Percentiles rank a stretch among this genome's conserved stretches.
Evolutionary conservation across 2,329 filamentous ascomycete genomes (phyloP).

Genomic region (Monosporascus sp.): DNA sequence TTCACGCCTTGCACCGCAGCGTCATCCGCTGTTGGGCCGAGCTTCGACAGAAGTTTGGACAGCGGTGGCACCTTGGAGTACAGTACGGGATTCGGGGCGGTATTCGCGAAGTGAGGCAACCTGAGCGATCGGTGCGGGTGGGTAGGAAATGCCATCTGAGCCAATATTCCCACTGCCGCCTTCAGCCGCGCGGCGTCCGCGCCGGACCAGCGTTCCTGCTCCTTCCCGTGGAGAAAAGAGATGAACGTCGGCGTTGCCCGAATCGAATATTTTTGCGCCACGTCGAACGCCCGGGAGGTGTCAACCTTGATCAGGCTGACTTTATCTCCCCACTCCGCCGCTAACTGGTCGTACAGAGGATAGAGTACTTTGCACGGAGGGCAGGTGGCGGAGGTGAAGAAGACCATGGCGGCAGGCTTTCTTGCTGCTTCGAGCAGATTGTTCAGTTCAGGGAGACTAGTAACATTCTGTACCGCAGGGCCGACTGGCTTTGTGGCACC

Average conservation of each 20-base stretch:
- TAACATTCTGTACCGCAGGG: slow-evolving; percentile 54
- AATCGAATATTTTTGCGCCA: slow-evolving; percentile 62
- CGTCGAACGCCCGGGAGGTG: slow-evolving; percentile 59
- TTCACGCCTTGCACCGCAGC: slow-evolving; percentile 60
- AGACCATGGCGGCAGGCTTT: slow-evolving; percentile 71
- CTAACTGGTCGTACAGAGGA: slow-evolving; percentile 75
- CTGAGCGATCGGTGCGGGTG: slow-evolving; percentile 72
- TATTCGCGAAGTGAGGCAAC: slow-evolving; percentile 64
- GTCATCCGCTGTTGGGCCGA: slow-evolving; percentile 56
- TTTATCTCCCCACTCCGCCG: slow-evolving; percentile 64
- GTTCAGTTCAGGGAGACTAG: slow-evolving; percentile 55
- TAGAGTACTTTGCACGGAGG: slow-evolving; percentile 80
- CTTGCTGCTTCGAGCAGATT: slow-evolving; percentile 54
- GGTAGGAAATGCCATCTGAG: slow-evolving; percentile 68
- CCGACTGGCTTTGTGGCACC: slow-evolving; percentile 10
- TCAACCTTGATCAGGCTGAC: slow-evolving; percentile 80
- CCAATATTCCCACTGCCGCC: slow-evolving; percentile 66
- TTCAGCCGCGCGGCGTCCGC: slow-evolving; percentile 65
- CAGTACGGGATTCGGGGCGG: slow-evolving; percentile 60
- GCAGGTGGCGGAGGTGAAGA: slow-evolving; percentile 89
- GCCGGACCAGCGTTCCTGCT: slow-evolving; percentile 77
- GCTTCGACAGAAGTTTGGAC: slow-evolving; percentile 74
- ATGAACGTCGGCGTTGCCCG: slow-evolving; percentile 83
- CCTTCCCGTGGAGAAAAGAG: slow-evolving; percentile 71
- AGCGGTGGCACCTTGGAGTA: slow-evolving; percentile 79